A percentile compares a stretch with the other conserved stretches of the same genome.
phyloP scores from a whole-genome alignment of 1,284 basidiomycete species.

The Neolentinus lepideus region DNA sequence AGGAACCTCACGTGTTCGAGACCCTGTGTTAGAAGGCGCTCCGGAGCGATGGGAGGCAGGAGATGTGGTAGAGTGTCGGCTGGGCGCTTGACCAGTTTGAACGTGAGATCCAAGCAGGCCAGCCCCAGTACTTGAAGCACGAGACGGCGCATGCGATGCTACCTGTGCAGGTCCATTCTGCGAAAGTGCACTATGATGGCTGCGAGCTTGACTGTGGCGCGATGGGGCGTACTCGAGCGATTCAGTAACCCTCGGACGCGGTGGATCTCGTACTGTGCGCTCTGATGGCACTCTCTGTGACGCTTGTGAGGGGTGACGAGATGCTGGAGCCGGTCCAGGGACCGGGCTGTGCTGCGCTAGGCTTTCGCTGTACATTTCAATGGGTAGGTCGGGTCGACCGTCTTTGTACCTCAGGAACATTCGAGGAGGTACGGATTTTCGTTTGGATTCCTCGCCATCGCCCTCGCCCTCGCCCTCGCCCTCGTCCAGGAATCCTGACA shows the following conservation, averaged over 20 bases:
- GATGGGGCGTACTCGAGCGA: background rate
- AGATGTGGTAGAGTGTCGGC: no score
- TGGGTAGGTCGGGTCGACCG: conserved; percentile 52
- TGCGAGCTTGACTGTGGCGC: background rate
- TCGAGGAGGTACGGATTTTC: conserved; percentile 51
- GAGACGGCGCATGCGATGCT: background rate
- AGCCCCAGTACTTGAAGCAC: background rate
- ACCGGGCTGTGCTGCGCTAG: background rate
- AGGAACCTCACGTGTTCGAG: no score
- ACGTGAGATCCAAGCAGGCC: background rate
- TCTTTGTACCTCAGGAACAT: conserved; percentile 65
- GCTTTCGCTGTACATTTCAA: conserved; percentile 16
- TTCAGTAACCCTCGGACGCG: background rate
- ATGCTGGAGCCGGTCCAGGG: background rate
- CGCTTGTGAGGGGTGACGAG: background rate
- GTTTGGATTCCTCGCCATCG: background rate
- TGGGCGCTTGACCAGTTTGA: no score
- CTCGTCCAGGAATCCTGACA: conserved; percentile 9
- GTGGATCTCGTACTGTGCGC: background rate
- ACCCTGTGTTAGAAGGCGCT: no score
- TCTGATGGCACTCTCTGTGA: background rate
- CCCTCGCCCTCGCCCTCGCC: background rate
- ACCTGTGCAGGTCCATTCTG: background rate
- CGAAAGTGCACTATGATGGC: background rate
- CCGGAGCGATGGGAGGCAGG: no score